A percentile compares a stretch with the other conserved stretches of the same genome.
phyloP scores from a whole-genome alignment of 805 yeast genomes.

The Allodekkera sacchari region DNA sequence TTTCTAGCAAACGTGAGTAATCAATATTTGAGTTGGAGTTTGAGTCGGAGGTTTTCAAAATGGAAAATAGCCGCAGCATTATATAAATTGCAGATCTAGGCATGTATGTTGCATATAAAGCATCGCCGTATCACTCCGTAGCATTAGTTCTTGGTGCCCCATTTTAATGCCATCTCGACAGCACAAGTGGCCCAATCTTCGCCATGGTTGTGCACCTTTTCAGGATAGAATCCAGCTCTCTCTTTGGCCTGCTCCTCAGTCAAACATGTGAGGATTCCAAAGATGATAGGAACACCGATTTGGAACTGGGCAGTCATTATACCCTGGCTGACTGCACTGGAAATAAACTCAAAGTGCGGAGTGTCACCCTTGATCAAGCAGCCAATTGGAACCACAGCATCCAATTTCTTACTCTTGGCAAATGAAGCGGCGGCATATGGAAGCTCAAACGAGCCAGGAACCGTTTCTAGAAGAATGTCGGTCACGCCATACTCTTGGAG shows the following conservation, averaged over 20 bases:
- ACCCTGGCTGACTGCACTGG: constrained; percentile 80
- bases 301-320: constrained; percentile 75
- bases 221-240: constrained; percentile 75
- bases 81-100: too few relatives aligned
- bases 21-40: too few relatives aligned
- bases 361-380: constrained; percentile 93
- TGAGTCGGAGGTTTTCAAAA: too few relatives aligned
- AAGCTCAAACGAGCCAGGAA: constrained; percentile 92
- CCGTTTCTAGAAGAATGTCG: constrained; percentile 70
- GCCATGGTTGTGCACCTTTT: constrained; percentile 91
- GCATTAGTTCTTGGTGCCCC: too few relatives aligned
- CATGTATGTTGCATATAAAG: too few relatives aligned
- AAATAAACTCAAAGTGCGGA: constrained; percentile 96
- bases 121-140: too few relatives aligned
- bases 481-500: constrained; percentile 60
- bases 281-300: constrained; percentile 71
- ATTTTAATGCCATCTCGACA: constrained; percentile 78
- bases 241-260: constrained; percentile 91
- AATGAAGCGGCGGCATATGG: constrained; percentile 70
- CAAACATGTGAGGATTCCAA: constrained; percentile 87
- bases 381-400: constrained; percentile 91
- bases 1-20: too few relatives aligned
- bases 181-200: constrained; percentile 99
- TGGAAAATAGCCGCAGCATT: too few relatives aligned
- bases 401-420: constrained; percentile 44